Conservation (phyloP, 1,284 basidiomycete species). For the Mycocalia duriaeana region DNA sequence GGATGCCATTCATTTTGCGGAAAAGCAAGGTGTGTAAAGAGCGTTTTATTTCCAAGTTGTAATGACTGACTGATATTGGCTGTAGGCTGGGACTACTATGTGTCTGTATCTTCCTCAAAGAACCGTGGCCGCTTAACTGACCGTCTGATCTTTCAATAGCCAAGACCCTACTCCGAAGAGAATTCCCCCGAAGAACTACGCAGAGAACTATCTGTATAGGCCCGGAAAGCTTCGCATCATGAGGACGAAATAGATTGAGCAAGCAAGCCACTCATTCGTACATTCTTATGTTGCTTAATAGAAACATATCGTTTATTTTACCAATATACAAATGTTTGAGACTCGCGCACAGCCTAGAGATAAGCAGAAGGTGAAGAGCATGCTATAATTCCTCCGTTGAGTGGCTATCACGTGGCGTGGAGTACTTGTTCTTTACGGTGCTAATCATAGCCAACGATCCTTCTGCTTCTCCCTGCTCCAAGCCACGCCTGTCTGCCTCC, state of each 20-base stretch:
- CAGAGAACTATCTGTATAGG: slow-evolving; percentile 87
- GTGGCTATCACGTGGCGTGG: no score
- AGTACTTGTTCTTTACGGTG: no score
- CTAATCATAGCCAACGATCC: no score
- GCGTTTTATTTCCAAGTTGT: background rate
- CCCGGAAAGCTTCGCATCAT: slow-evolving; percentile 80
- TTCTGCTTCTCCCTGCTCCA: no score
- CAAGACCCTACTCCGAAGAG: slow-evolving; percentile 66
- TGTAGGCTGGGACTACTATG: slow-evolving; percentile 73
- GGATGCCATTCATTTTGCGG: slow-evolving; percentile 91
- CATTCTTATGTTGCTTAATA: no score
- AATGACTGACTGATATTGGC: slow-evolving; percentile 5
- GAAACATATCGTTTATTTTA: no score
- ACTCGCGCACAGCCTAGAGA: no score
- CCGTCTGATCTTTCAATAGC: slow-evolving; percentile 35
- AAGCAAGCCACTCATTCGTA: no score
- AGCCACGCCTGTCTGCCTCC: background rate
- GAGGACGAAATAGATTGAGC: slow-evolving; percentile 94
- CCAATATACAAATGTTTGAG: no score
- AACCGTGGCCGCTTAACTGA: slow-evolving; percentile 6
- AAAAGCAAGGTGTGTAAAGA: slow-evolving; percentile 70
- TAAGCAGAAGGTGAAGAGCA: no score
- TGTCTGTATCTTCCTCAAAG: slow-evolving; percentile 41
- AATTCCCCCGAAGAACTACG: slow-evolving; percentile 88
- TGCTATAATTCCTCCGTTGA: no score